These are phyloP conservation scores for Emydomyces testavorans DNA, from an alignment of 2,329 filamentous ascomycete species.

Conservation along the genomic window DNA sequence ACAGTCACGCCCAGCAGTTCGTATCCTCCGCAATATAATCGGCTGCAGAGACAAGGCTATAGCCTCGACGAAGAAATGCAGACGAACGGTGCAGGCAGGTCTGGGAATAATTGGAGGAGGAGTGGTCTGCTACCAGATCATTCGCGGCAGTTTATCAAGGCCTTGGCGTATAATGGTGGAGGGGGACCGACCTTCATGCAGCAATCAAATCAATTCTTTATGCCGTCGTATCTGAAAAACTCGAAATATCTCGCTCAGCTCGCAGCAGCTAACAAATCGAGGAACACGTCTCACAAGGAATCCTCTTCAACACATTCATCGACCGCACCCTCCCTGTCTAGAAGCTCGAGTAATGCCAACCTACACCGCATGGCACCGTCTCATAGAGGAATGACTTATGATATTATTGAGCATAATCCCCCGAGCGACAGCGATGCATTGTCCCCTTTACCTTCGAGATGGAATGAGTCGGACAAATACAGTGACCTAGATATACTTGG, in stretches of 20 bases:
- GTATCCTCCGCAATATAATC: constrained; percentile 27
- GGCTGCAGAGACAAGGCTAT: constrained; percentile 26
- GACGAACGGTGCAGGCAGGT: constrained; percentile 33
- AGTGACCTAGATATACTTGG: constrained; percentile 59
- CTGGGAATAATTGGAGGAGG: constrained; percentile 36
- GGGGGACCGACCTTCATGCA: constrained; percentile 17
- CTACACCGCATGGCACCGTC: constrained; percentile 49
- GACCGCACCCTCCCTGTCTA: constrained; percentile 33
- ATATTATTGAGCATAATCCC: constrained; percentile 67
- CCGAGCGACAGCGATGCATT: constrained; percentile 49
- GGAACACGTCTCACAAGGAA: constrained; percentile 41
- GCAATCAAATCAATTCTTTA: constrained; percentile 49
- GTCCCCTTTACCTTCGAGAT: constrained; percentile 63
- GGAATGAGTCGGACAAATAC: constrained; percentile 70
- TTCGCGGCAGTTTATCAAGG: constrained; percentile 37
- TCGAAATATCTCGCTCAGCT: constrained; percentile 69
- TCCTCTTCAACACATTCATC: constrained; percentile 38
- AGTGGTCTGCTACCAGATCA: constrained; percentile 36
- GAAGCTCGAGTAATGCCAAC: constrained; percentile 47
- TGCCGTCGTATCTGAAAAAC: constrained; percentile 69
- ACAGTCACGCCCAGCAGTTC: constrained; percentile 26
- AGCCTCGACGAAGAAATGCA: constrained; percentile 42
- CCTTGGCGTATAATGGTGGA: constrained; percentile 19
- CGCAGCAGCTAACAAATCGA: constrained; percentile 56
- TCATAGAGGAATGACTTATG: constrained; percentile 69